Conservation (phyloP, 23 red algal species). For the Gracilaria gracilis region DNA sequence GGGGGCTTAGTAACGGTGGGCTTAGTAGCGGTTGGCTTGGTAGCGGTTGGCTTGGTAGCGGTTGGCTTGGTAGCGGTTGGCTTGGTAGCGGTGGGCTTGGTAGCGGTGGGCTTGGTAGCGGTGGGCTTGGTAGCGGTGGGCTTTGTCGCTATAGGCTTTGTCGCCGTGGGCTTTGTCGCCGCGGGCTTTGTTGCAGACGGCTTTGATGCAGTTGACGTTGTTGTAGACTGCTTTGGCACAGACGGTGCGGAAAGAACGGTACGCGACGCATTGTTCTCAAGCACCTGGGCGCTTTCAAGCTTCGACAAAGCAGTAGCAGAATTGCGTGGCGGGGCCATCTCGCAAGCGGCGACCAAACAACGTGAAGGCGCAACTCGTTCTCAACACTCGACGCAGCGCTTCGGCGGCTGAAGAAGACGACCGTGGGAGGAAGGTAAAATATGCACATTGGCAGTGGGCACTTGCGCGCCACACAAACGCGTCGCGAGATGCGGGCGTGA, state of each 20-base stretch:
- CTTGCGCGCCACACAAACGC: too few species aligned
- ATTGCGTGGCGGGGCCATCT: not conserved
- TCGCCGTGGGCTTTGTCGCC: too few species aligned
- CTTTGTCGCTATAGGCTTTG: not conserved
- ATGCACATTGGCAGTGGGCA: too few species aligned
- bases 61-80: not conserved
- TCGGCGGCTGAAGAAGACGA: too few species aligned
- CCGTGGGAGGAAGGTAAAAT: too few species aligned
- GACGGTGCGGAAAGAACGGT: not conserved
- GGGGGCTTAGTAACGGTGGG: not conserved
- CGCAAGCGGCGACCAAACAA: not conserved
- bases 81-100: too few species aligned
- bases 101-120: not conserved
- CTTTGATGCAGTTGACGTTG: not conserved
- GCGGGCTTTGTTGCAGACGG: not conserved
- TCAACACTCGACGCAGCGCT: too few species aligned
- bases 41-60: not conserved
- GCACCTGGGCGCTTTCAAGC: too few species aligned
- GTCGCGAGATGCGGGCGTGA: too few species aligned
- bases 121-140: not conserved
- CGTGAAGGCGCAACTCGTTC: not conserved
- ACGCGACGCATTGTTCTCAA: not conserved
- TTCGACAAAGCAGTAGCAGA: not conserved
- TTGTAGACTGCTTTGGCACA: not conserved
- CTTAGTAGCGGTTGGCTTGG: not conserved